Percentiles rank a stretch among this genome's conserved stretches.
phyloP scores from a whole-genome alignment of 129 eudicot species.

The Tagetes erecta region DNA sequence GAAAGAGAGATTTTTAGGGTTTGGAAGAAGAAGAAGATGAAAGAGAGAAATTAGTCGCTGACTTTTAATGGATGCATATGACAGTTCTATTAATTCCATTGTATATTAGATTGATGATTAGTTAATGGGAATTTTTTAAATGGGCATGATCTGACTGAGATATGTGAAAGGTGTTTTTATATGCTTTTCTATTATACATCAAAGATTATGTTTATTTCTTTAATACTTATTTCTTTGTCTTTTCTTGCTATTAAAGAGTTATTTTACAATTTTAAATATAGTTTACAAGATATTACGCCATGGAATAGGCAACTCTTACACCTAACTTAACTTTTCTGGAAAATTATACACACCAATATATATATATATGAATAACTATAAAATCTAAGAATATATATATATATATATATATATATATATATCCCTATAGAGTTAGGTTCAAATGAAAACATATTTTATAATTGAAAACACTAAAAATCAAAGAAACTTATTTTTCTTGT shows the following conservation, averaged over 20 bases:
- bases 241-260: slow-evolving; percentile 22
- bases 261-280: neutral
- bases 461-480: too few species aligned
- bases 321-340: neutral
- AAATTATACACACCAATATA: too few species aligned
- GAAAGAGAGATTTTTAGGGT: slow-evolving; percentile 42
- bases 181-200: slow-evolving; percentile 28
- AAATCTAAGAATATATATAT: too few species aligned
- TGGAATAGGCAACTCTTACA: neutral
- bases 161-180: slow-evolving; percentile 28
- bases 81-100: slow-evolving; percentile 50
- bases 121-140: slow-evolving; percentile 28
- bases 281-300: neutral
- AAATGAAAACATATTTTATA: too few species aligned
- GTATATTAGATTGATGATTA: slow-evolving; percentile 36
- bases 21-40: slow-evolving; percentile 36
- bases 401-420: too few species aligned
- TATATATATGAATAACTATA: too few species aligned
- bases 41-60: slow-evolving; percentile 54
- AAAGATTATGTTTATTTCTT: slow-evolving; percentile 22
- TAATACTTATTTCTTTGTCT: slow-evolving; percentile 19
- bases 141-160: slow-evolving; percentile 38
- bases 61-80: slow-evolving; percentile 56
- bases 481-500: too few species aligned
- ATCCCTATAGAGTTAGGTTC: too few species aligned